Conservation (phyloP, 2,329 filamentous ascomycete species). For the Coleophoma eucalyptorum region DNA sequence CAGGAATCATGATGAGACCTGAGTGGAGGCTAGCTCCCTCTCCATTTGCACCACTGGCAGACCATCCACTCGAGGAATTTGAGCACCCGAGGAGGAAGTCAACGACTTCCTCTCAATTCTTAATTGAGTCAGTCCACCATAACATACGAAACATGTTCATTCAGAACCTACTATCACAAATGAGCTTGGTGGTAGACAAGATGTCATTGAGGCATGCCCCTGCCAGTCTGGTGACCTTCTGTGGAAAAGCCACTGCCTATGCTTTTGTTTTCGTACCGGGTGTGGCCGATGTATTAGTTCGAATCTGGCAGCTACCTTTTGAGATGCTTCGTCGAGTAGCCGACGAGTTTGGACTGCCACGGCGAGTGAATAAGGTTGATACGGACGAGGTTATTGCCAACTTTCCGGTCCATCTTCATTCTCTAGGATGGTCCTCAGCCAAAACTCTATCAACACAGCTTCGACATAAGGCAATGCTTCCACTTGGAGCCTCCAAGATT, state of each 20-base stretch:
- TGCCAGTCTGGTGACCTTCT: slow-evolving; percentile 60
- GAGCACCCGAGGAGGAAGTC: slow-evolving; percentile 26
- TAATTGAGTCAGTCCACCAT: slow-evolving; percentile 67
- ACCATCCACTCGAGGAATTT: slow-evolving; percentile 29
- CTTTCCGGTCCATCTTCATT: slow-evolving; percentile 45
- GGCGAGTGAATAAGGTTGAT: slow-evolving; percentile 42
- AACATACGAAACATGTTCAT: slow-evolving; percentile 69
- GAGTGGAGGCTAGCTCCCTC: slow-evolving; percentile 65
- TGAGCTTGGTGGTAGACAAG: slow-evolving; percentile 68
- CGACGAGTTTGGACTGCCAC: slow-evolving; percentile 54
- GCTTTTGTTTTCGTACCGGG: slow-evolving; percentile 73
- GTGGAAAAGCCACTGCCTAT: slow-evolving; percentile 69
- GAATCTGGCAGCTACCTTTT: slow-evolving; percentile 61
- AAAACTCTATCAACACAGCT: slow-evolving; percentile 51
- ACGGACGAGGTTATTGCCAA: slow-evolving; percentile 28
- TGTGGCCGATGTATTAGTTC: slow-evolving; percentile 63
- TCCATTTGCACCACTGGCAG: slow-evolving; percentile 46
- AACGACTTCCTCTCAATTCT: slow-evolving; percentile 59
- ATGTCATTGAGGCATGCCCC: slow-evolving; percentile 62
- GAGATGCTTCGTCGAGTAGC: slow-evolving; percentile 58
- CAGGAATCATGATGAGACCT: slow-evolving; percentile 65
- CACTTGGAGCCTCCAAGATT: slow-evolving; percentile 57
- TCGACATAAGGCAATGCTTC: slow-evolving; percentile 46
- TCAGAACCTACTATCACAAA: slow-evolving; percentile 65
- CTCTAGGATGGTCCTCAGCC: slow-evolving; percentile 58